Evolutionary conservation across 1,139 yeast genomes (phyloP).

Genomic region (Blastobotrys indianensis): DNA sequence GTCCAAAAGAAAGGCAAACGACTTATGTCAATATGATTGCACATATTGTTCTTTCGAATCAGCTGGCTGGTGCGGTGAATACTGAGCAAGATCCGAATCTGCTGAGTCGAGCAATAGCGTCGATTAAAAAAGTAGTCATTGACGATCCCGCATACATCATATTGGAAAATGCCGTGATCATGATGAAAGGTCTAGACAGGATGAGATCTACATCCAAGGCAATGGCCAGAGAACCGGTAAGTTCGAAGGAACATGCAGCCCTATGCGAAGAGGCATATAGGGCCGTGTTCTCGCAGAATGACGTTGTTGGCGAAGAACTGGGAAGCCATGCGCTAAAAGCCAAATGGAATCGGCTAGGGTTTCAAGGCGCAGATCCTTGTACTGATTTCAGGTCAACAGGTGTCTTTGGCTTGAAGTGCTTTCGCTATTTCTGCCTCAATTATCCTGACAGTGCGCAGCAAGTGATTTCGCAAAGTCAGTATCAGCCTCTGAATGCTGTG

Average conservation of each 20-base stretch:
- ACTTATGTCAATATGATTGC: neutral
- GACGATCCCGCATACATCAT: neutral
- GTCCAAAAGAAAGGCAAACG: neutral
- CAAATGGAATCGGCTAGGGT: conserved; percentile 36
- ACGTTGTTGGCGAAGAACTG: no score
- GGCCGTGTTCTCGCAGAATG: conserved; percentile 9
- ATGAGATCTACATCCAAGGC: neutral
- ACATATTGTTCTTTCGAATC: neutral
- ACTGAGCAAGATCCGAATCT: neutral
- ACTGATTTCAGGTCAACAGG: conserved; percentile 38
- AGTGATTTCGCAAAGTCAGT: conserved; percentile 13
- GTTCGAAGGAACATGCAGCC: conserved; percentile 12
- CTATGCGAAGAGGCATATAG: conserved; percentile 13
- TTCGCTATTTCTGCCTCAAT: conserved; percentile 23
- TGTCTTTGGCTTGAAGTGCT: conserved; percentile 28
- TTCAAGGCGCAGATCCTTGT: conserved; percentile 36
- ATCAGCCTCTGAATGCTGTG: conserved; percentile 5
- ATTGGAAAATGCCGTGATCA: neutral
- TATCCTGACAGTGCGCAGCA: conserved; percentile 16
- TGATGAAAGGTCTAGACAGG: conserved; percentile 1
- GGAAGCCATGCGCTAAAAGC: no score
- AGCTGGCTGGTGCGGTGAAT: neutral
- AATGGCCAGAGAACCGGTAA: neutral
- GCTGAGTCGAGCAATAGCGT: conserved; percentile 1
- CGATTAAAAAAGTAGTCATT: conserved; percentile 1